Evolutionary conservation across 2,329 filamentous ascomycete species (phyloP), one percentile per base, ranked within the genome.

Genomic region (Penicillium sp.): DNA sequence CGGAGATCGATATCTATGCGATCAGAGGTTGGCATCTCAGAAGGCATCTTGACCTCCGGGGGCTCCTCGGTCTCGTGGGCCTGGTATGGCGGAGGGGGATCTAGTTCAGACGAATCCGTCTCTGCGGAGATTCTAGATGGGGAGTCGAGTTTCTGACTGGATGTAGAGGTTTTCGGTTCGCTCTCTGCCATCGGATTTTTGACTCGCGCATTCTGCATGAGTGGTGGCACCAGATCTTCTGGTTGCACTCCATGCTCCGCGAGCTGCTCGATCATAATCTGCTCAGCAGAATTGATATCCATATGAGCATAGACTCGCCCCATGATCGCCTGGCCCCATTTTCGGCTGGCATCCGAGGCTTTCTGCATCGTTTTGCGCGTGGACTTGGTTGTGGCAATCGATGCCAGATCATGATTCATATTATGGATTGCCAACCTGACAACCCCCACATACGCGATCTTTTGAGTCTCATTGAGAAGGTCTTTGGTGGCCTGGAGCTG

Each of bases 301-400:
- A 99, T 99, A 75, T 99, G 94, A 13, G 86, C 81, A 73, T 97
- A 99, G 13, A 99, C 75, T 25, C 93, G 86, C 59, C 97, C 86
- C 93, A 99, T 99, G 84, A 96, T 96, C 78, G 95, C 95, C 74
- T 99, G 94, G 56, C 90, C 87, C 93, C 93, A 99, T 89, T 97
- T 97, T 75, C 89, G 89, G 78, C 90, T 88, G 37, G 87, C 85
- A 73, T 97, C 94, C 12, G 86, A 79, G 0, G 89, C 85, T 60
- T 88, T 78, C 31, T 84, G 82, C 12, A 92, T 73, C 43, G 86
- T 80, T 73, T 93, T 97, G 75, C 89, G 94, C 2, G 85, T 83
- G 42, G 81, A 84, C 67, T 83, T 90, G 2, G 83, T 86, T 31
- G 67, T 55, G 29, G 78, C 83, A 40, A 93, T 73, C 12, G 76